Conservation (phyloP, 2,329 filamentous ascomycete genomes). For the Didymella pinodella region DNA sequence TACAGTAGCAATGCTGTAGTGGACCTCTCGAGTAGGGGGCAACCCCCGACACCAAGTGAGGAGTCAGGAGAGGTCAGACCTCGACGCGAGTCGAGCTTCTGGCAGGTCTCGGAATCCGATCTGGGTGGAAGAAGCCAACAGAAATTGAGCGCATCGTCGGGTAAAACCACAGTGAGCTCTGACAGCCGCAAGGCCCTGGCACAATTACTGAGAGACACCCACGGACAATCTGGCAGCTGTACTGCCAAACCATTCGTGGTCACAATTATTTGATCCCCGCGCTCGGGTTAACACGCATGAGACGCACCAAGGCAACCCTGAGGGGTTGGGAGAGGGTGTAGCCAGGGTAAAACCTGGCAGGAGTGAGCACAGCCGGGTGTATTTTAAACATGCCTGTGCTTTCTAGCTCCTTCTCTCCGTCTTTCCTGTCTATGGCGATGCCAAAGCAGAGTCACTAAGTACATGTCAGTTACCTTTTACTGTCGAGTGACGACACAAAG, state of each 20-base stretch:
- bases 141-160: conserved; percentile 35
- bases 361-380: background rate
- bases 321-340: background rate
- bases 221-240: conserved; percentile 6
- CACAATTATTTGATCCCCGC: conserved; percentile 1
- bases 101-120: conserved; percentile 33
- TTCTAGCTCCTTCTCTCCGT: conserved; percentile 14
- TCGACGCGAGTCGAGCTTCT: conserved; percentile 30
- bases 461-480: background rate
- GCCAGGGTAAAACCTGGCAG: conserved; percentile 9
- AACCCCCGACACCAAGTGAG: conserved; percentile 34
- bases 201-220: conserved; percentile 42
- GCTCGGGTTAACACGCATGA: conserved; percentile 8
- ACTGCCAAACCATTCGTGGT: conserved; percentile 7
- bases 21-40: conserved; percentile 39
- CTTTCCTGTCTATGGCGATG: background rate
- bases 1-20: conserved; percentile 12
- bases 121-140: conserved; percentile 46
- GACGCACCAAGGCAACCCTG: background rate
- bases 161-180: conserved; percentile 19
- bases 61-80: conserved; percentile 36
- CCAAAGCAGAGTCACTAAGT: background rate
- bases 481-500: background rate
- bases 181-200: conserved; percentile 44
- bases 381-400: no score